A percentile compares a stretch with the other conserved stretches of the same genome.
phyloP scores from a whole-genome alignment of 352 stramenopile genomes.

The Stramenopiles sp. region DNA sequence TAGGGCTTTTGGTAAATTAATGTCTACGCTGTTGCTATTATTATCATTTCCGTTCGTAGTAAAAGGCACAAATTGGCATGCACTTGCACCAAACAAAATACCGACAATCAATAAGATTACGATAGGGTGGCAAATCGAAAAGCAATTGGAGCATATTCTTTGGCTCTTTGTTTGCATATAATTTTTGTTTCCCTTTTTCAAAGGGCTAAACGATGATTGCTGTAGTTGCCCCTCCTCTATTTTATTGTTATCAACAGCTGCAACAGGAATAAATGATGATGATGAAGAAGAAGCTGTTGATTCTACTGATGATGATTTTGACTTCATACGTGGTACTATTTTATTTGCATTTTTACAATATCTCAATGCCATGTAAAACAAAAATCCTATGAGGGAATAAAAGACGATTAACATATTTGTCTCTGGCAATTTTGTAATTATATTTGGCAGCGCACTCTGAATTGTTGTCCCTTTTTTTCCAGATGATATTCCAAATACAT shows the following conservation, averaged over 20 bases:
- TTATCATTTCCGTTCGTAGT: not conserved
- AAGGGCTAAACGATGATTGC: not conserved
- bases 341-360: not conserved
- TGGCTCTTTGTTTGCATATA: not conserved
- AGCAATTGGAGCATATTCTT: not conserved
- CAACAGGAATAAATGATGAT: not conserved
- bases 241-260: not conserved
- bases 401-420: not conserved
- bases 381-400: no score
- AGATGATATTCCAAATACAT: slow-evolving; percentile 4
- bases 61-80: not conserved
- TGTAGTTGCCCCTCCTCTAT: not conserved
- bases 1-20: not conserved
- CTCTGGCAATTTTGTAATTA: not conserved
- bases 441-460: not conserved
- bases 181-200: not conserved
- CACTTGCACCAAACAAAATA: not conserved
- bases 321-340: not conserved
- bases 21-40: not conserved
- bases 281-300: no score
- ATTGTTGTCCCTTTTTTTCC: not conserved
- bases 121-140: not conserved
- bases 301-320: no score
- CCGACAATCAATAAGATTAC: not conserved
- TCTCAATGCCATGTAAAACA: no score